Base-by-base conservation (phyloP, 345 rosid genomes). In the Dipteronia sinensis region DNA sequence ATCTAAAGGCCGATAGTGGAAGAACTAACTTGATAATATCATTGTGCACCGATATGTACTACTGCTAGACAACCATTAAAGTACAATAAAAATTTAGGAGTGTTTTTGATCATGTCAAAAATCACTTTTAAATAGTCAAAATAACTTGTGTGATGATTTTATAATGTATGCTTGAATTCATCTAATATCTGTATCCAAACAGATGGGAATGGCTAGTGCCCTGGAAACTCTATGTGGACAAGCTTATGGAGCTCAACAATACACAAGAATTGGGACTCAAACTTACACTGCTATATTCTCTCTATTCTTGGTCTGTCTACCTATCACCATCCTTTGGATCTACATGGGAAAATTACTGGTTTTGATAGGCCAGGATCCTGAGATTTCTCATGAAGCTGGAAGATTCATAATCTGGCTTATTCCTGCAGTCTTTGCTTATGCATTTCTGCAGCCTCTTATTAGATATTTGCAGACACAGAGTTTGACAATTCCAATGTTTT, bases 161-260 rank as follows among this genome's bases (percentile, higher is more conserved):
- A 42, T 42, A 34, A 34, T 34, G 38, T 34, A 4, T 34, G 38
- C 7, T 34, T 42, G 46, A 42, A 42, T 42, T 42, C 46, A 42
- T 59, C 0, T 7, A 7, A 20, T 59, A 75, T 66, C 0, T 74
- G 20, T 65, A 5, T 76, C 34, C 10, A 17, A n/a, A 65, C 92
- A 91, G 98, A 47, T 87, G 51, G 98, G 99, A 55, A 88, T 93
- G 84, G 85, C 98, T 0, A 83, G 82, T 83, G 97, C 91, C 8
- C 77, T 92, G 77, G 98, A 95, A 82, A 95, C 98, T 44, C 67
- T 95, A 66, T 86, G 92, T 73, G 98, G 99, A 10, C 98, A 93
- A 88, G 94, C 97, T 1, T 83, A 86, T 75, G 98, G 97, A 83
- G 94, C 97, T 44, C 67, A 87, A 40, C 94, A 89, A 47, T 90